These are phyloP conservation scores for Zhuliangozyma parablackwelliae DNA, from an alignment of 1,139 yeast genomes.

Conservation along the genomic window DNA sequence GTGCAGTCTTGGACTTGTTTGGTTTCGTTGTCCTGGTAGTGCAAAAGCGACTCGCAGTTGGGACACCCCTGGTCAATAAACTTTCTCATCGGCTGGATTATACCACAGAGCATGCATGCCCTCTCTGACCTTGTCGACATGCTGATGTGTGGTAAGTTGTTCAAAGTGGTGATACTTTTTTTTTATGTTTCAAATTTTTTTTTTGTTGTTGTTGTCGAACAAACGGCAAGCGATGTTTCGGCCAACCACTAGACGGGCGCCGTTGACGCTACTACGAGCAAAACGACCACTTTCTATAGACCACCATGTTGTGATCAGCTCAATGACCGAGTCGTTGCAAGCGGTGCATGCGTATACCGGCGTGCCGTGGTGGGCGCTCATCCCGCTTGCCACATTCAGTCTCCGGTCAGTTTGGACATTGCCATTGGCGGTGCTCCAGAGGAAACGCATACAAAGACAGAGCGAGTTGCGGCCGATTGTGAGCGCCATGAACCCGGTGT, in stretches of 20 bases:
- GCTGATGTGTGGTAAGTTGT: not conserved
- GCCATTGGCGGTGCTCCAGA: conserved; percentile 72
- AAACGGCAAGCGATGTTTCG: conserved; percentile 4
- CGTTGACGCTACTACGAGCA: not conserved
- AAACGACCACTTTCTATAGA: conserved; percentile 10
- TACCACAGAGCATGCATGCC: conserved; percentile 97
- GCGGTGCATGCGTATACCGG: conserved; percentile 52
- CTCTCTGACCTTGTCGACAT: conserved; percentile 73
- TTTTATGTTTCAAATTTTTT: too few relatives aligned
- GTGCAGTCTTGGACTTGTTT: conserved; percentile 87
- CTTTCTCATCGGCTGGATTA: conserved; percentile 70
- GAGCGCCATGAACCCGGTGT: conserved; percentile 70
- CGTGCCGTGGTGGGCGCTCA: conserved; percentile 78
- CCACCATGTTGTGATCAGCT: conserved; percentile 18
- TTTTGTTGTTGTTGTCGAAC: not conserved
- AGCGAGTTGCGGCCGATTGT: conserved; percentile 64
- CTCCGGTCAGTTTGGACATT: conserved; percentile 65
- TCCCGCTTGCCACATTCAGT: conserved; percentile 69
- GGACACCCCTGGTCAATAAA: conserved; percentile 90
- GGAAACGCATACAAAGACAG: conserved; percentile 67
- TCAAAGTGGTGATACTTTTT: too few relatives aligned
- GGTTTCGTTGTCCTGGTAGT: conserved; percentile 76
- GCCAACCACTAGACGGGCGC: too few relatives aligned
- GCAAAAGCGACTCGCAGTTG: conserved; percentile 87
- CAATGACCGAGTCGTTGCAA: conserved; percentile 43